Conservation (phyloP, 768 basidiomycete genomes). For the Clitopilus passeckerianus region DNA sequence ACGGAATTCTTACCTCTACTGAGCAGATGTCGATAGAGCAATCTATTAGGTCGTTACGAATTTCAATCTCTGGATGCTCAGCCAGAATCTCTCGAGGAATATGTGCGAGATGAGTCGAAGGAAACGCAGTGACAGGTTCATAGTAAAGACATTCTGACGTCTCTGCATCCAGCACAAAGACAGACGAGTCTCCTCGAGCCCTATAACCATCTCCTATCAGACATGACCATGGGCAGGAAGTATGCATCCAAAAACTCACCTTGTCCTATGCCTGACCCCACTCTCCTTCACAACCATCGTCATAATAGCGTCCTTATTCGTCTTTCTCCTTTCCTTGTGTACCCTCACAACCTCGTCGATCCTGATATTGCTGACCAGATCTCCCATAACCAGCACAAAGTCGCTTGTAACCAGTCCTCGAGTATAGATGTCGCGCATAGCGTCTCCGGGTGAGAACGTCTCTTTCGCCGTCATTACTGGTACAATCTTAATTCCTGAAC, state of each 20-base stretch:
- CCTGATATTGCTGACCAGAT: conserved; percentile 89
- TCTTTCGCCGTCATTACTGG: conserved; percentile 84
- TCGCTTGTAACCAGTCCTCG: conserved; percentile 87
- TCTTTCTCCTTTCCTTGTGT: conserved; percentile 83
- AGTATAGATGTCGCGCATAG: conserved; percentile 90
- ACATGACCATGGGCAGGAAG: conserved; percentile 5
- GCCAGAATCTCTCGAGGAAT: conserved; percentile 78
- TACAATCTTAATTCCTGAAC: conserved; percentile 75
- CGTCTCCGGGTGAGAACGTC: conserved; percentile 86
- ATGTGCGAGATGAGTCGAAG: conserved; percentile 50
- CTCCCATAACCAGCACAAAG: conserved; percentile 87
- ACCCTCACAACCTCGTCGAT: conserved; percentile 86
- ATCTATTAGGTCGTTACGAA: conserved; percentile 85
- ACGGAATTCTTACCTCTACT: conserved; percentile 58
- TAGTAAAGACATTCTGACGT: conserved; percentile 85
- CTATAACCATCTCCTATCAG: conserved; percentile 26
- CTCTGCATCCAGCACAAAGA: conserved; percentile 73
- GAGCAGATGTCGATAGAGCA: conserved; percentile 92
- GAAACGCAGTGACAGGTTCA: conserved; percentile 69
- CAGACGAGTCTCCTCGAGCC: conserved; percentile 65
- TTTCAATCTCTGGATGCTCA: conserved; percentile 75
- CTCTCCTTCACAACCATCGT: conserved; percentile 89
- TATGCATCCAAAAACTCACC: conserved; percentile 36
- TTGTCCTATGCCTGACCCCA: conserved; percentile 65
- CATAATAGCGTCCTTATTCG: conserved; percentile 93